These are phyloP conservation scores for Achlya hypogyna DNA, from an alignment of 352 stramenopile species.

Conservation along the genomic window DNA sequence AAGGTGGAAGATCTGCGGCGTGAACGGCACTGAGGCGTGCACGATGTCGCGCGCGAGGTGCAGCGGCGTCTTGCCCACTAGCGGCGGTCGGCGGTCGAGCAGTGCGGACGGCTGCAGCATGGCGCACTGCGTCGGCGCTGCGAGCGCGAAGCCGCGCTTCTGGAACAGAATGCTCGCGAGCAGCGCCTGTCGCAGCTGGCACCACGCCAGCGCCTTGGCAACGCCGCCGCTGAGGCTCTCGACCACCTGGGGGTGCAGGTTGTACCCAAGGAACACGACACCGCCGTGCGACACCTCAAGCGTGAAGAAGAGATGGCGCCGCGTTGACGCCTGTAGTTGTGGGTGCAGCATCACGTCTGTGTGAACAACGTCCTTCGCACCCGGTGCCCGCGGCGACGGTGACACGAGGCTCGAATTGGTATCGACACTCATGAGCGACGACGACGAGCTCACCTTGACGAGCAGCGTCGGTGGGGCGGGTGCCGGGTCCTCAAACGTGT, in stretches of 20 bases:
- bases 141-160: constrained; percentile 10
- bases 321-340: neutral
- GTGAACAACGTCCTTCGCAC: neutral
- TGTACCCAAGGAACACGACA: constrained; percentile 1
- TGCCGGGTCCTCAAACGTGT: neutral
- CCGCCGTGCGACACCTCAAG: constrained; percentile 11
- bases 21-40: neutral
- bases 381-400: constrained; percentile 5
- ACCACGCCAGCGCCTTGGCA: constrained; percentile 14
- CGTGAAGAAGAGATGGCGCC: constrained; percentile 15
- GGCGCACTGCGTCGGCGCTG: neutral
- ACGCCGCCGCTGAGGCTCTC: constrained; percentile 7
- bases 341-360: constrained; percentile 16
- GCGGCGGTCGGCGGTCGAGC: neutral
- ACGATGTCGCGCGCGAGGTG: neutral
- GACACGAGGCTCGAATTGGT: neutral
- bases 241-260: constrained; percentile 9
- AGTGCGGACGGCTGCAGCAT: constrained; percentile 16
- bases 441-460: constrained; percentile 1
- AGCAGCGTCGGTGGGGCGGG: neutral
- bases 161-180: constrained; percentile 18
- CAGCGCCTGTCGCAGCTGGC: constrained; percentile 5
- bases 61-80: neutral
- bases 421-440: neutral
- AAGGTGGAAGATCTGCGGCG: constrained; percentile 13